A percentile compares a stretch with the other conserved stretches of the same genome.
Conservation (phyloP, 2,329 filamentous ascomycete genomes). For the Colletotrichum agaves region DNA sequence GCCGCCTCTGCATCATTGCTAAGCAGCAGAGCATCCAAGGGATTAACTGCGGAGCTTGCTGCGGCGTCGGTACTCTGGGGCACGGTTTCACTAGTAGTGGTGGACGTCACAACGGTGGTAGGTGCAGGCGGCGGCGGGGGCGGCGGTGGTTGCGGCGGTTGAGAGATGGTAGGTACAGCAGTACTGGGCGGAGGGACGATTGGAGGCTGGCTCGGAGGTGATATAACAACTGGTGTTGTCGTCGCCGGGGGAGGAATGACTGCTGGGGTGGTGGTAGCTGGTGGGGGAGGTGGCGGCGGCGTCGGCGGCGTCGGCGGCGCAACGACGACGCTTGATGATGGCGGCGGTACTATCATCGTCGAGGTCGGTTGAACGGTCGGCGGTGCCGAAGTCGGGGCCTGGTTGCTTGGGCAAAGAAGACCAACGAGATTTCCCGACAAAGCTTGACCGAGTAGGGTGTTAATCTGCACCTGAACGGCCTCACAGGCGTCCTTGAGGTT, state of each 20-base stretch:
- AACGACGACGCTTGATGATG: slow-evolving; percentile 7
- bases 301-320: background rate
- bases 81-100: background rate
- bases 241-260: slow-evolving; percentile 2
- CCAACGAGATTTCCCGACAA: slow-evolving; percentile 50
- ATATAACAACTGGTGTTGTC: background rate
- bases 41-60: slow-evolving; percentile 19
- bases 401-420: slow-evolving; percentile 46
- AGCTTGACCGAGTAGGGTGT: slow-evolving; percentile 51
- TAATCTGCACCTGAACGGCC: slow-evolving; percentile 39
- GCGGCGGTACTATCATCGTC: background rate
- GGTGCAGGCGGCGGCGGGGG: background rate
- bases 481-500: slow-evolving; percentile 45
- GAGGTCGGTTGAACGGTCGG: slow-evolving; percentile 14
- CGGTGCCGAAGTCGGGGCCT: slow-evolving; percentile 4
- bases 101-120: background rate
- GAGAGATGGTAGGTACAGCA: background rate
- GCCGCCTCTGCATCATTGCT: background rate
- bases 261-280: background rate
- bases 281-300: slow-evolving; percentile 9
- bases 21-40: slow-evolving; percentile 29
- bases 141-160: background rate
- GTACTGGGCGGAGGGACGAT: slow-evolving; percentile 11
- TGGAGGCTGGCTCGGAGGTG: slow-evolving; percentile 9
- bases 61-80: slow-evolving; percentile 10